Base-by-base conservation (phyloP, 495 filamentous ascomycete genomes). In the Lophium mytilinum region DNA sequence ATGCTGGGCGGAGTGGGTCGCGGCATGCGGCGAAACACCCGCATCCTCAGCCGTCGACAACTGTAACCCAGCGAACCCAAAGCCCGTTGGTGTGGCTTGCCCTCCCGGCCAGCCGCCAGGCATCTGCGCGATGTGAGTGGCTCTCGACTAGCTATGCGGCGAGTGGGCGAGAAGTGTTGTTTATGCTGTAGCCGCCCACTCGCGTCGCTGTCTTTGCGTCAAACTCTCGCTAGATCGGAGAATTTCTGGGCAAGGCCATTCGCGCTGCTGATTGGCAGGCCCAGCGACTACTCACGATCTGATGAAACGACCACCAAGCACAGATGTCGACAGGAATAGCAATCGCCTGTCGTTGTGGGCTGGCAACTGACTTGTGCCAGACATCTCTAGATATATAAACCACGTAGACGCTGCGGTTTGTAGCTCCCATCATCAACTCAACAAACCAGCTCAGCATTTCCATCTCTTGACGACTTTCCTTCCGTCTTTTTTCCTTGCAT, bases 241-340 rank as follows among this genome's bases (percentile, higher is more conserved):
- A 54, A 50, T 62, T 61, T 62, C 56, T 62, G 55, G 50, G 55
- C 55, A 56, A 36, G 37, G 53, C 55, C 19, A 39, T 57, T 0
- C 37, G 37, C 18, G 34, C 14, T 40, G 47, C 63, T 60, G 39
- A 66, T 66, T 66, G 59, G 63, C 59, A 47, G 8, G 30, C 9
- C 33, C 56, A 57, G 63, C 63, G 63, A 66, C 63, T 66, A 59
- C 59, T 66, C 63, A 58, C 55, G 61, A 66, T 62, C 14, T 33
- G 40, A 49, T 62, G 55, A 59, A 66, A 62, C 58, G 53, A 54
- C 42, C 36, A 39, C 12, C 49, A 10, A 51, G 45, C 18, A 48
- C 33, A 24, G 35, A 39, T 18, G 51, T 30, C 45, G 51, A 57
- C 59, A 62, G 37, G 51, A 62, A 66, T 62, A 66, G 63, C 53